Evolutionary conservation across 2,329 filamentous ascomycete genomes (phyloP).

Genomic region (Orbilia javanica): DNA sequence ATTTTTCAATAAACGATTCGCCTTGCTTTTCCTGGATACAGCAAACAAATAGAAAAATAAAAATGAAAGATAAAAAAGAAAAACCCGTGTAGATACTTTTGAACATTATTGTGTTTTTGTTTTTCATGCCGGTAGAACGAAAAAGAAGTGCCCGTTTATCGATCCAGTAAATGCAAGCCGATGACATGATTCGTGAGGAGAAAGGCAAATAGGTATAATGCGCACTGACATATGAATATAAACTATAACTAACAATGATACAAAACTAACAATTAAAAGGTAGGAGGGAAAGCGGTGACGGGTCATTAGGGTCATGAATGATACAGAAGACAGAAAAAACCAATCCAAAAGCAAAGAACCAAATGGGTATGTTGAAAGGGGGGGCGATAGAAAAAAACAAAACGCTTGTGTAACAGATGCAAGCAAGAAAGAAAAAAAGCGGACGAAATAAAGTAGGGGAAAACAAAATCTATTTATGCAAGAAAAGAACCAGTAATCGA

Average conservation of each 20-base stretch:
- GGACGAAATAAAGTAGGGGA: too few species aligned
- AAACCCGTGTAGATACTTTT: conserved; percentile 49
- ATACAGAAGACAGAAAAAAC: conserved; percentile 53
- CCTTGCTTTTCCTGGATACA: conserved; percentile 55
- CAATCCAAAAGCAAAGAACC: conserved; percentile 40
- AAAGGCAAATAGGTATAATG: conserved; percentile 60
- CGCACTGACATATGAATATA: conserved; percentile 57
- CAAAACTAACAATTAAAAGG: conserved; percentile 41
- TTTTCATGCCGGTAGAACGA: conserved; percentile 51
- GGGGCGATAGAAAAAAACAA: conserved; percentile 29
- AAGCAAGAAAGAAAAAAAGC: neutral
- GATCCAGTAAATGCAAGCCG: conserved; percentile 59
- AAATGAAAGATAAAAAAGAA: too few species aligned
- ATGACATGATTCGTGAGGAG: conserved; percentile 57
- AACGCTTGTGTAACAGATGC: conserved; percentile 54
- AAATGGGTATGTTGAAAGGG: conserved; percentile 59
- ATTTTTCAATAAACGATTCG: conserved; percentile 46
- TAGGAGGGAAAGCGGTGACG: conserved; percentile 43
- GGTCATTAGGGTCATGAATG: conserved; percentile 58
- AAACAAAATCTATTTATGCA: conserved; percentile 58
- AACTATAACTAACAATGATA: conserved; percentile 51
- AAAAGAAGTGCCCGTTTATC: conserved; percentile 58
- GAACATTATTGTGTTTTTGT: conserved; percentile 52
- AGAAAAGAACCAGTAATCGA: conserved; percentile 49
- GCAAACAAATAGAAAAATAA: conserved; percentile 46